A percentile compares a stretch with the other conserved stretches of the same genome.
phyloP scores from a whole-genome alignment of 805 yeast genomes.

The Hanseniaspora guilliermondii region DNA sequence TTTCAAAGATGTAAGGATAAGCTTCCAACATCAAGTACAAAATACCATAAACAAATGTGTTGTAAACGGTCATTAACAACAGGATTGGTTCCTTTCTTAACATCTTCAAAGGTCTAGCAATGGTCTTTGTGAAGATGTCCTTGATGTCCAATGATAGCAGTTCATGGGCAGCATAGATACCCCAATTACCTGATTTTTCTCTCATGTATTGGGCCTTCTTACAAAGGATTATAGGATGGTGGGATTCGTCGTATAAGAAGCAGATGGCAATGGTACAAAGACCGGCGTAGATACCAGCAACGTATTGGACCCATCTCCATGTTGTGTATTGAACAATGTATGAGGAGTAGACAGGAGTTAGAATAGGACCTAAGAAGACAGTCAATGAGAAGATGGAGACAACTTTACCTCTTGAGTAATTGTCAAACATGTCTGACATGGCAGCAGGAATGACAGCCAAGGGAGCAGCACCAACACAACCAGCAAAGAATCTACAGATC shows the following conservation, averaged over 20 bases:
- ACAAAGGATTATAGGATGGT: conserved; percentile 54
- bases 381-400: conserved; percentile 57
- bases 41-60: conserved; percentile 70
- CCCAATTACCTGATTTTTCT: conserved; percentile 67
- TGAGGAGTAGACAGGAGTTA: conserved; percentile 70
- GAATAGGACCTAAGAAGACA: conserved; percentile 67
- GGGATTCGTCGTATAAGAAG: conserved; percentile 47
- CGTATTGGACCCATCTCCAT: conserved; percentile 75
- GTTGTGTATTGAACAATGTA: conserved; percentile 56
- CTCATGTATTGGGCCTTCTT: conserved; percentile 52
- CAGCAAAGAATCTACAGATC: conserved; percentile 68
- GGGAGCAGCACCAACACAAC: conserved; percentile 74
- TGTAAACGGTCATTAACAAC: conserved; percentile 54
- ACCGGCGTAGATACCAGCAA: conserved; percentile 50
- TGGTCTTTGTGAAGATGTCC: conserved; percentile 50
- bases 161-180: conserved; percentile 67
- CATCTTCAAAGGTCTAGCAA: conserved; percentile 59
- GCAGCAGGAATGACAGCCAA: conserved; percentile 78
- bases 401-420: conserved; percentile 60
- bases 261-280: conserved; percentile 30
- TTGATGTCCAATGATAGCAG: conserved; percentile 41
- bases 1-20: conserved; percentile 56
- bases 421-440: conserved; percentile 68
- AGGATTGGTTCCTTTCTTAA: conserved; percentile 59
- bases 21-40: conserved; percentile 63